Conservation (phyloP, 2,329 filamentous ascomycete species). For the Talaromyces amestolkiae region DNA sequence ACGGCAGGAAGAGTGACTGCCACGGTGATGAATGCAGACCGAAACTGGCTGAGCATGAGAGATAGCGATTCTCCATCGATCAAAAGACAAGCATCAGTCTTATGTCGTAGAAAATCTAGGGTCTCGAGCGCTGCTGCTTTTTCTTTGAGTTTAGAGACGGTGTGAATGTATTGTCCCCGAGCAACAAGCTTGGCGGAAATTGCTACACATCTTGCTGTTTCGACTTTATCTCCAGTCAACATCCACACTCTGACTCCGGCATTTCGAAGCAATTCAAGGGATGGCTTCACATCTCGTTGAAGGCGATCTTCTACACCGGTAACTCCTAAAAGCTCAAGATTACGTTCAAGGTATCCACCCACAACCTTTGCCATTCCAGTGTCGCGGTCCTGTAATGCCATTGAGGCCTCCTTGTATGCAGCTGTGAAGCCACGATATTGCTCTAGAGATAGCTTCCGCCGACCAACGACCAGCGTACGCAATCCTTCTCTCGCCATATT, state of each 20-base stretch:
- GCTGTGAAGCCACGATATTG: slow-evolving; percentile 78
- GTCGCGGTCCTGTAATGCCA: slow-evolving; percentile 78
- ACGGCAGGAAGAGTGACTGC: slow-evolving; percentile 88
- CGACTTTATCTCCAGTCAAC: slow-evolving; percentile 97
- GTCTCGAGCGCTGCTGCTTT: slow-evolving; percentile 84
- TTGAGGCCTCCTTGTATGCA: slow-evolving; percentile 73
- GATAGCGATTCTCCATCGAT: slow-evolving; percentile 91
- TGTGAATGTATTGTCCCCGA: slow-evolving; percentile 92
- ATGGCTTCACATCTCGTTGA: slow-evolving; percentile 92
- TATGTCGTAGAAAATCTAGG: slow-evolving; percentile 82
- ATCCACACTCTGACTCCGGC: slow-evolving; percentile 99
- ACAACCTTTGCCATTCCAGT: slow-evolving; percentile 76
- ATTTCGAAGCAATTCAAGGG: slow-evolving; percentile 89
- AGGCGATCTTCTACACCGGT: slow-evolving; percentile 97
- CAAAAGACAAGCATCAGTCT: slow-evolving; percentile 80
- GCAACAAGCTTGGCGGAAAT: slow-evolving; percentile 92
- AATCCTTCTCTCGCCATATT: slow-evolving; percentile 98
- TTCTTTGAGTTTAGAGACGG: slow-evolving; percentile 77
- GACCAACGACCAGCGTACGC: slow-evolving; percentile 89
- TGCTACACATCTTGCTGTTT: slow-evolving; percentile 93
- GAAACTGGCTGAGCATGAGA: slow-evolving; percentile 78
- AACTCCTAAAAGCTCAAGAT: slow-evolving; percentile 91
- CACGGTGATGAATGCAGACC: slow-evolving; percentile 79
- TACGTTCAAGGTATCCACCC: slow-evolving; percentile 75
- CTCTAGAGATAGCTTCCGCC: slow-evolving; percentile 74